These are phyloP conservation scores for Diutina sp. DNA, from an alignment of 1,139 yeast genomes.

Conservation along the genomic window DNA sequence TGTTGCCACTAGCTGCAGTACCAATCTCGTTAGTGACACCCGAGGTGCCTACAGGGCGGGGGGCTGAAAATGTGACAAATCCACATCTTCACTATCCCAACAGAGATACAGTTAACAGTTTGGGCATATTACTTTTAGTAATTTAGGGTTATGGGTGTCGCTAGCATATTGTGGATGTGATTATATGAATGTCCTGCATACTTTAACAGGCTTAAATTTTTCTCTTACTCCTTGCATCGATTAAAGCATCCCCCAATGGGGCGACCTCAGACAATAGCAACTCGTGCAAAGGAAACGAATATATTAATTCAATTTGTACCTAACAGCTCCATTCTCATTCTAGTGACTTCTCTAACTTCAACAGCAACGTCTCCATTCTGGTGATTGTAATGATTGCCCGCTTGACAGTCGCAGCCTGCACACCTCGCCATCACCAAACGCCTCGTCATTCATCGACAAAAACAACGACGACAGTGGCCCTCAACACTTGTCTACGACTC, in stretches of 20 bases:
- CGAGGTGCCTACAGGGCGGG: no score
- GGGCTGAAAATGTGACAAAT: background rate
- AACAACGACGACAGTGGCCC: background rate
- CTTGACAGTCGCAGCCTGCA: background rate
- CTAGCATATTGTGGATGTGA: background rate
- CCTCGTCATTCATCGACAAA: background rate
- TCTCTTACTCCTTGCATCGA: background rate
- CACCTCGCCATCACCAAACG: background rate
- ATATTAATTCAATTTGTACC: no score
- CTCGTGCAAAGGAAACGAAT: background rate
- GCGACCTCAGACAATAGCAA: background rate
- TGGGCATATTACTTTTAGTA: no score
- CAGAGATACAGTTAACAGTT: no score
- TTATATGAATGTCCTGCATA: background rate
- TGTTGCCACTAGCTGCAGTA: no score
- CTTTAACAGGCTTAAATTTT: background rate
- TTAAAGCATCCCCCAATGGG: background rate
- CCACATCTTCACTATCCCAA: no score
- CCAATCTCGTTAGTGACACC: background rate
- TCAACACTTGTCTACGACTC: background rate
- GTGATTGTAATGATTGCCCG: background rate
- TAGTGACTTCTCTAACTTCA: no score
- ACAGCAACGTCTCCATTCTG: no score
- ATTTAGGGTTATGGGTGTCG: no score
- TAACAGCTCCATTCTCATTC: no score